Conservation (phyloP, 2,329 filamentous ascomycete genomes). For the Ramularia endophylla region DNA sequence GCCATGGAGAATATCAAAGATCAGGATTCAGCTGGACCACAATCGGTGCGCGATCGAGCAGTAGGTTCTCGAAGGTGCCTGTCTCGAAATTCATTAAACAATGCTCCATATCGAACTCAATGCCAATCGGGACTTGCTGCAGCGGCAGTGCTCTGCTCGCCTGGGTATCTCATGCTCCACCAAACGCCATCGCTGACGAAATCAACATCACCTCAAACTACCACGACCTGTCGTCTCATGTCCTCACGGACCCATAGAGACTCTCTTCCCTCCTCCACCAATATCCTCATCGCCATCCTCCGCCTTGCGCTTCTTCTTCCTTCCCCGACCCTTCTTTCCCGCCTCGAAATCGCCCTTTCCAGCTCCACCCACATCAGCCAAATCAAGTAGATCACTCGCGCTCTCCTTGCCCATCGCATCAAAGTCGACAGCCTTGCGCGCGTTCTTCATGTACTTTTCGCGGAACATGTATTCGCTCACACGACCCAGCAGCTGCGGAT, state of each 20-base stretch:
- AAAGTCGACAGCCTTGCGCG: conserved; percentile 66
- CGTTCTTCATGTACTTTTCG: conserved; percentile 78
- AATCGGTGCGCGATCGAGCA: no score
- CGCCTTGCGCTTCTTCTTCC: conserved; percentile 27
- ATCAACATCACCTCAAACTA: background rate
- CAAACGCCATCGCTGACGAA: conserved; percentile 13
- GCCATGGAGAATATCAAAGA: no score
- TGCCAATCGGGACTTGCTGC: background rate
- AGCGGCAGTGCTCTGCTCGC: background rate
- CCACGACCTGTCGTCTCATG: background rate
- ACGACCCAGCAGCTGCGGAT: conserved; percentile 78
- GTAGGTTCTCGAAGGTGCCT: no score
- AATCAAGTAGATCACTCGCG: conserved; percentile 41
- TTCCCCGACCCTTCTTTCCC: conserved; percentile 26
- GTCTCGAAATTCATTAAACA: no score
- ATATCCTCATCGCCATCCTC: conserved; percentile 19
- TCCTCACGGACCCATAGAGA: background rate
- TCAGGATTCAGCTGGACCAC: no score
- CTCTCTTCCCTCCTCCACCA: conserved; percentile 1
- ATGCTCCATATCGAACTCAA: no score
- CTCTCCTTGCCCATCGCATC: conserved; percentile 56
- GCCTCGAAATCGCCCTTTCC: conserved; percentile 41
- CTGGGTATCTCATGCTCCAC: conserved; percentile 10
- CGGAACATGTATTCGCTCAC: conserved; percentile 86
- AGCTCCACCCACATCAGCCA: conserved; percentile 53